Evolutionary conservation across 371 early-diverging fungal genomes (phyloP), one percentile per base, ranked within the genome.

Genomic region (Mucor lusitanicus): DNA sequence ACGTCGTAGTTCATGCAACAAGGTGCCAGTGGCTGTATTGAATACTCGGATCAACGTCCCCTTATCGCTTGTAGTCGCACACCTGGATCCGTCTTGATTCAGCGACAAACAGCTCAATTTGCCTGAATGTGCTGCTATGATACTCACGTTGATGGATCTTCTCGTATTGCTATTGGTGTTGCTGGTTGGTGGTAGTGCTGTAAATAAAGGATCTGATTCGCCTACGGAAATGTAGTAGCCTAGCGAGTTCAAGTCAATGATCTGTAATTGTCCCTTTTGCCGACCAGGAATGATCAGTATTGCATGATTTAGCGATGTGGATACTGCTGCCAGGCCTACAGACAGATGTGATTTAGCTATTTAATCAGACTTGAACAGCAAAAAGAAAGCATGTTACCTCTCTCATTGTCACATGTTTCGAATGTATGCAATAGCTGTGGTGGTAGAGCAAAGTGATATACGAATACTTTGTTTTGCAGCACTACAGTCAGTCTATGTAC

Each of bases 11-110:
- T 97, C 97, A 61, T 94, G 84, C 58, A 93, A 69, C n/a, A 91
- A 80, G 32, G 88, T 81, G 30, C 93, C 91, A 9, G 93, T 87
- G 35, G 85, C 65, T 0, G 93, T 87, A 74, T 94, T 91, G 69
- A 93, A 97, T 6, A 97, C 92, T 25, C 98, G 86, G 32, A 97
- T 92, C 37, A 97, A 76, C 2, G 98, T 97, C 12, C 97, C 98
- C 69, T 93, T 93, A 44, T 92, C 92, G 48, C 92, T 92, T 27
- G 95, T 91, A 28, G 90, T 90, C 37, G 94, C 95, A 53, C 93
- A 87, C 77, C 87, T 88, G 27, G 88, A 80, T 27, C 95, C 95
- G 40, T 92, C 92, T 13, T 79, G 68, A 64, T 91, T 93, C 35
- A 96, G 77, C 1, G 96, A 89, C 17, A 97, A 65, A 48, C 89